A percentile compares a stretch with the other conserved stretches of the same genome.
Conservation (phyloP, 768 basidiomycete genomes). For the Pleurotus citrinopileatus region DNA sequence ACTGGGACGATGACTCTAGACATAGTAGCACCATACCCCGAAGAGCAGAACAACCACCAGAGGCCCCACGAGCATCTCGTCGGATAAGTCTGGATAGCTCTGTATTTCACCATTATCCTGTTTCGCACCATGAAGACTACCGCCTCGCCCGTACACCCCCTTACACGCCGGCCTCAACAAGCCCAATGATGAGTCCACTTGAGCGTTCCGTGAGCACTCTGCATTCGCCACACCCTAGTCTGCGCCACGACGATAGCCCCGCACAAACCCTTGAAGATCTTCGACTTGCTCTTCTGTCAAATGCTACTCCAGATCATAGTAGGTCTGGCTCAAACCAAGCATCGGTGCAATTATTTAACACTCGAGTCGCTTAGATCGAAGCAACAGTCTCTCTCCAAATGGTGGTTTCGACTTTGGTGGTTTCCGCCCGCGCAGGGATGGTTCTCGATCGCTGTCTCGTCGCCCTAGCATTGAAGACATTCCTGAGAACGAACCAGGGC, state of each 20-base stretch:
- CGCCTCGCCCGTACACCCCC: constrained; percentile 31
- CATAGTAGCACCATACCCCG: constrained; percentile 16
- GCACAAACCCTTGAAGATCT: constrained; percentile 38
- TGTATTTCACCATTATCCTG: constrained; percentile 28
- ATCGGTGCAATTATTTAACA: background rate
- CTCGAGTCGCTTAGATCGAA: background rate
- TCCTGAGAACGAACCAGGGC: constrained; percentile 29
- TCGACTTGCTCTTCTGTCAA: constrained; percentile 30
- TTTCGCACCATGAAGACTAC: constrained; percentile 29
- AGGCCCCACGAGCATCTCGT: constrained; percentile 13
- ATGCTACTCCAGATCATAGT: background rate
- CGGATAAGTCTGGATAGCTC: constrained; percentile 34
- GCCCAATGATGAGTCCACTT: constrained; percentile 1
- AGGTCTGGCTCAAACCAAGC: background rate
- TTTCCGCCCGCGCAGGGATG: background rate
- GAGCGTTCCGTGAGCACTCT: constrained; percentile 7
- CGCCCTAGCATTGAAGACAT: constrained; percentile 38
- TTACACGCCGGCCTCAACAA: constrained; percentile 26
- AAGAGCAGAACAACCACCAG: constrained; percentile 5
- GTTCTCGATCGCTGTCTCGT: constrained; percentile 33
- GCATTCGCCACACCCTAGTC: constrained; percentile 3
- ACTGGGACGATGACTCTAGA: constrained; percentile 29
- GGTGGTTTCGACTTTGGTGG: constrained; percentile 2
- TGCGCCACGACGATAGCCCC: constrained; percentile 14
- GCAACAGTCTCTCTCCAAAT: constrained; percentile 10